These are phyloP conservation scores for Geopyxis carbonaria DNA, from an alignment of 495 filamentous ascomycete species.

Conservation along the genomic window DNA sequence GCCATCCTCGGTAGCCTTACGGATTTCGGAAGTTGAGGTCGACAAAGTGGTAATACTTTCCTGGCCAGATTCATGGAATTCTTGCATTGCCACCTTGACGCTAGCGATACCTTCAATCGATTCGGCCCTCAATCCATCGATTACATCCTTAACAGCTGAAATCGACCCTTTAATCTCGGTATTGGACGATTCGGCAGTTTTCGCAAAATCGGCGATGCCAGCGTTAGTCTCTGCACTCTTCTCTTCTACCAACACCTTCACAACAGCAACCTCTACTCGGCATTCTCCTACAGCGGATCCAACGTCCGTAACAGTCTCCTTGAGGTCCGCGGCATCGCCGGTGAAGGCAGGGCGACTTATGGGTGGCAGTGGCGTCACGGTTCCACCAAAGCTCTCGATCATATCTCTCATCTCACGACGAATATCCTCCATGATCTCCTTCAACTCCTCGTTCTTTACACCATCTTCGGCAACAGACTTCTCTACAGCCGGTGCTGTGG, in stretches of 20 bases:
- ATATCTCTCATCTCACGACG: constrained; percentile 45
- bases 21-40: constrained; percentile 13
- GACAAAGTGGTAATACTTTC: constrained; percentile 28
- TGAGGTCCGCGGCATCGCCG: background rate
- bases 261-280: constrained; percentile 21
- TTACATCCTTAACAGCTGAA: constrained; percentile 11
- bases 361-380: constrained; percentile 6
- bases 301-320: constrained; percentile 20
- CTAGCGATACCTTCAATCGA: constrained; percentile 12
- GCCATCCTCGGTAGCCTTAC: constrained; percentile 33
- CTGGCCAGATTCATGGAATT: constrained; percentile 10
- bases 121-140: constrained; percentile 13
- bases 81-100: constrained; percentile 10
- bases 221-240: constrained; percentile 15
- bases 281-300: constrained; percentile 34
- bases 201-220: constrained; percentile 11
- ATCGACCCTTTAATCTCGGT: constrained; percentile 12
- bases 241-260: constrained; percentile 20
- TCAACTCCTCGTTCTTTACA: too few relatives aligned
- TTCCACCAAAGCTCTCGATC: constrained; percentile 30
- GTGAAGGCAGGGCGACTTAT: background rate
- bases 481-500: too few relatives aligned
- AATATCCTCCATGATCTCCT: constrained; percentile 38
- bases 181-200: constrained; percentile 8
- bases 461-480: too few relatives aligned